phyloP scores from a whole-genome alignment of 2,329 filamentous ascomycete species.

The Amphichorda felina region DNA sequence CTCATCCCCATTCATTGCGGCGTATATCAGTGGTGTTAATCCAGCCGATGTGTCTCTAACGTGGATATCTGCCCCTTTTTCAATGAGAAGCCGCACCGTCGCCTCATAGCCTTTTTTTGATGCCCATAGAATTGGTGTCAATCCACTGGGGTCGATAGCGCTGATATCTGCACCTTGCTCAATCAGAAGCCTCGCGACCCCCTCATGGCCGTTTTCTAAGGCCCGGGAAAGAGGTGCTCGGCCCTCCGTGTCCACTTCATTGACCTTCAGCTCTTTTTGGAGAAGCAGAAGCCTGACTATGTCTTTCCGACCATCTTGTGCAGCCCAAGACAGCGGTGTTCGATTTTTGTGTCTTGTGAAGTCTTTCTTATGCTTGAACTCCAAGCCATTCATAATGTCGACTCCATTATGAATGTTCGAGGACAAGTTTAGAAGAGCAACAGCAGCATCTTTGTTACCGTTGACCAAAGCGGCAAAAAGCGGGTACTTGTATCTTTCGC shows the following conservation, averaged over 20 bases:
- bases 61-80: too few species aligned
- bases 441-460: neutral
- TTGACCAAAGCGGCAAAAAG: slow-evolving; percentile 1
- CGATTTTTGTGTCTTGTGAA: neutral
- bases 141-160: neutral
- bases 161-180: neutral
- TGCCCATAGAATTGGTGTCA: neutral
- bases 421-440: neutral
- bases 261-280: neutral
- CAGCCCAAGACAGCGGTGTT: slow-evolving; percentile 1
- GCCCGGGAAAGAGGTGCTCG: neutral
- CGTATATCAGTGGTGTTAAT: neutral
- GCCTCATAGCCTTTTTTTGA: neutral
- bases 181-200: neutral
- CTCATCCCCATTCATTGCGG: neutral
- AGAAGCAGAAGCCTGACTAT: neutral
- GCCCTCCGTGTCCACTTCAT: neutral
- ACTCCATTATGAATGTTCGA: neutral
- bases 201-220: neutral
- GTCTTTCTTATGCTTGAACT: neutral
- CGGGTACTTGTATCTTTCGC: neutral
- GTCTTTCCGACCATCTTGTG: neutral
- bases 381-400: neutral
- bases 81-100: neutral
- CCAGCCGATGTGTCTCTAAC: neutral